Base-by-base conservation (phyloP, 163 green algal species). In the Chloromonas sp. region DNA sequence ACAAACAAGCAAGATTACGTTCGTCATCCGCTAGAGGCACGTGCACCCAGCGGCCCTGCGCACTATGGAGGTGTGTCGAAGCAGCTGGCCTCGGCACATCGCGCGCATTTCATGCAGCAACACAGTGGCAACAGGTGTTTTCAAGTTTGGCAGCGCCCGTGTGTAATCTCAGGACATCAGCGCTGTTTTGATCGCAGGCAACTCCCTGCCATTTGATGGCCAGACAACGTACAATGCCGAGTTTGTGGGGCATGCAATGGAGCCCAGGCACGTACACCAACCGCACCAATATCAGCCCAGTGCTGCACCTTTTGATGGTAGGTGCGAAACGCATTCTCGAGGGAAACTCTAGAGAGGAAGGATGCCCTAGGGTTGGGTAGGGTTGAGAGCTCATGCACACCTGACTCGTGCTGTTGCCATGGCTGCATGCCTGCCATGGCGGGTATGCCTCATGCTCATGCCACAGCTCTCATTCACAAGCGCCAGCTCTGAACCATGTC, bases 1-100 rank as follows among this genome's bases (percentile, higher is more conserved):
- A 87, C 78, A 14, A 76, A 87, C 84, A 79, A 60, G 77, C 62
- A 57, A 5, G 79, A 87, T 59, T 87, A 71, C 58, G 58, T 80
- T 78, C 2, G 70, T 59, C 84, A 87, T 60, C 70, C 79, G 58
- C 11, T 87, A 2, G 84, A 87, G 2, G 14, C 79, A 2, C 84
- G 84, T 57, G 80, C n/a, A 14, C 8, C 71, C 0, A 3, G 60
- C 61, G 36, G 14, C 14, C 5, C 77, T 59, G 60, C 36, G 60
- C 14, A 82, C 77, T 60, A 59, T 13, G n/a, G 60, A 5, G 66
- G 66, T 74, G 66, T 15, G 66, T 11, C 5, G 66, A 5, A 74
- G 66, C 66, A 5, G 5, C 5, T 11, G 5, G 5, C 5, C 11
- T 74, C 66, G 66, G 5, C 66, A 74, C 5, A 74, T 74, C 5